phyloP scores from a whole-genome alignment of 1,139 yeast species.

The Blastobotrys illinoisensis region DNA sequence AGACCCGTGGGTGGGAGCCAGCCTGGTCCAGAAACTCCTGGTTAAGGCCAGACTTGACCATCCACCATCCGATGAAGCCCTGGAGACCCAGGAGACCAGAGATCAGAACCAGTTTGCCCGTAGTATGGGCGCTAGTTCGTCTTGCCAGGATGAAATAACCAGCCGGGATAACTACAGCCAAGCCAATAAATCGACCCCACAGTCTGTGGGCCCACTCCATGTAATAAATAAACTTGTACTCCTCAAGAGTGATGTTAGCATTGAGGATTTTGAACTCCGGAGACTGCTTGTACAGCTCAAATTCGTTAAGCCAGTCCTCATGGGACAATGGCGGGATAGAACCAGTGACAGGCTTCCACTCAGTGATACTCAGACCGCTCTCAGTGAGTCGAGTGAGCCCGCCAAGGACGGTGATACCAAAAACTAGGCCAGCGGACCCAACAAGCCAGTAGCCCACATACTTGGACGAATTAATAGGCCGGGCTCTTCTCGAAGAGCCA shows the following conservation, averaged over 20 bases:
- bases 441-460: constrained; percentile 81
- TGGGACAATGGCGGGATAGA: constrained; percentile 79
- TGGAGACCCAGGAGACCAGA: constrained; percentile 81
- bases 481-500: constrained; percentile 12
- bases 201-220: constrained; percentile 99
- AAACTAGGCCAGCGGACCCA: constrained; percentile 86
- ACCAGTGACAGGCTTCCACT: constrained; percentile 98
- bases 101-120: constrained; percentile 62
- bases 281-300: constrained; percentile 69
- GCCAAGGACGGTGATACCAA: constrained; percentile 94
- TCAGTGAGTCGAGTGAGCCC: constrained; percentile 94
- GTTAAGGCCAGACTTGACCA: constrained; percentile 95
- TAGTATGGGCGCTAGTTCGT: constrained; percentile 63
- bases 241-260: constrained; percentile 85
- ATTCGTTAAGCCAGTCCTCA: constrained; percentile 81
- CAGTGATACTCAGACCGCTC: constrained; percentile 92
- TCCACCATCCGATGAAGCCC: constrained; percentile 99
- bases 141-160: constrained; percentile 66
- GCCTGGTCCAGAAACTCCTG: constrained; percentile 73
- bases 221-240: constrained; percentile 87
- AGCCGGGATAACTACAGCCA: constrained; percentile 78
- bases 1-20: constrained; percentile 83
- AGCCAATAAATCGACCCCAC: constrained; percentile 87
- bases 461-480: constrained; percentile 29
- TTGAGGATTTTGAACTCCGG: constrained; percentile 91